These are phyloP conservation scores for Leccinum holopus DNA, from an alignment of 1,284 basidiomycete species.

Conservation along the genomic window DNA sequence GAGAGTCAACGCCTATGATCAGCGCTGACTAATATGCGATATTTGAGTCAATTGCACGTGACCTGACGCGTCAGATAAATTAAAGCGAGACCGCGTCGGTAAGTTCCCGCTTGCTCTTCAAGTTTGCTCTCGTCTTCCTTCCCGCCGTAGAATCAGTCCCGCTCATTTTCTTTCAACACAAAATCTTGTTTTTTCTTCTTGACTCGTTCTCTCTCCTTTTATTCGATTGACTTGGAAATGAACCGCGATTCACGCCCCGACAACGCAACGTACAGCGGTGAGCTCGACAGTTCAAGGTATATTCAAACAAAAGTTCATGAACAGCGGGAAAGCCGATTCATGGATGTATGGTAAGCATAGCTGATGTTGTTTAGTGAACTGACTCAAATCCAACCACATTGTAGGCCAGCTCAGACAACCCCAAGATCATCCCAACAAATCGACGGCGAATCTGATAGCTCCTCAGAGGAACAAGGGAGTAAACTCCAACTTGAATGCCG, in stretches of 20 bases:
- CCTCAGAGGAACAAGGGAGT: slow-evolving; percentile 16
- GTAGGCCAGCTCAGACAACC: slow-evolving; percentile 19
- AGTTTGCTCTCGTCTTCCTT: slow-evolving; percentile 13
- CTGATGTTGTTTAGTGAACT: not conserved
- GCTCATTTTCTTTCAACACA: slow-evolving; percentile 12
- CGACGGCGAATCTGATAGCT: not conserved
- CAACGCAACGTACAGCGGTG: slow-evolving; percentile 16
- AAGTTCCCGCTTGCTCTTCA: slow-evolving; percentile 21
- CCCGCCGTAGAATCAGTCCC: slow-evolving; percentile 20
- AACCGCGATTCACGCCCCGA: slow-evolving; percentile 28
- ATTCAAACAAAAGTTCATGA: not conserved
- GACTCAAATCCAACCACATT: slow-evolving; percentile 1
- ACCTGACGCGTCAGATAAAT: slow-evolving; percentile 37
- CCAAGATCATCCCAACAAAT: slow-evolving; percentile 10
- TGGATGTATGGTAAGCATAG: slow-evolving; percentile 16
- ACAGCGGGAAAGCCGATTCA: slow-evolving; percentile 11
- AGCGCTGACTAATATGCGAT: slow-evolving; percentile 4
- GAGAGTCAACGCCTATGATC: slow-evolving; percentile 14
- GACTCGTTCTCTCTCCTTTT: not conserved
- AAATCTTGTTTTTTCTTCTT: slow-evolving; percentile 6
- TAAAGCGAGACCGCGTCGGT: slow-evolving; percentile 1
- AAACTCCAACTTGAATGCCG: not conserved
- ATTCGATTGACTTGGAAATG: slow-evolving; percentile 17
- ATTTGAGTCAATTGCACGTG: slow-evolving; percentile 31
- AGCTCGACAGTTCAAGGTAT: slow-evolving; percentile 6